These are phyloP conservation scores for Populus davidiana DNA, from an alignment of 345 rosid species.

Conservation along the genomic window DNA sequence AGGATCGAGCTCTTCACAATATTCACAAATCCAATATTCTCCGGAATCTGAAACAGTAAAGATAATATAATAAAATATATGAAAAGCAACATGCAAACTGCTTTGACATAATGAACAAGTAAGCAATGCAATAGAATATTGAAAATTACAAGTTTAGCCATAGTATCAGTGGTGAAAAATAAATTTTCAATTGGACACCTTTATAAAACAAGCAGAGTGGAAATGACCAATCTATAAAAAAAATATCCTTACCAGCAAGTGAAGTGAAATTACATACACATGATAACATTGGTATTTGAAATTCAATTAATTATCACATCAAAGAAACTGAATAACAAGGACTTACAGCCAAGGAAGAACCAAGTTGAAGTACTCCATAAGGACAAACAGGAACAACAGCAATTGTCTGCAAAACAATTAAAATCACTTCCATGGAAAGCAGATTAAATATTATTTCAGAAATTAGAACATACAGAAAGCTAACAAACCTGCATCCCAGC, in stretches of 20 bases:
- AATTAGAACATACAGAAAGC: conserved; percentile 9
- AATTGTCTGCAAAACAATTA: conserved; percentile 54
- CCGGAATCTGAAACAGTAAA: conserved; percentile 62
- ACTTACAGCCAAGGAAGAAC: conserved; percentile 75
- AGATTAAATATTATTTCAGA: not conserved
- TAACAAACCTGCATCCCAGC: conserved; percentile 83
- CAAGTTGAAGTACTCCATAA: conserved; percentile 90
- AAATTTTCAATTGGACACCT: not conserved
- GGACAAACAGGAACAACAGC: conserved; percentile 77
- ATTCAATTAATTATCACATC: not conserved
- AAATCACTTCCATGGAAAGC: conserved; percentile 13
- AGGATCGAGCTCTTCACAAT: conserved; percentile 65
- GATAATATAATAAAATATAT: not conserved
- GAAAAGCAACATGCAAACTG: not conserved
- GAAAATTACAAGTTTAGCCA: not conserved
- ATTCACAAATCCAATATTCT: conserved; percentile 75
- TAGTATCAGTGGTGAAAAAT: not conserved
- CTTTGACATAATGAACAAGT: conserved; percentile 5
- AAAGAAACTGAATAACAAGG: not conserved
- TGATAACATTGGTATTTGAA: not conserved
- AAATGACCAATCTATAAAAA: not conserved
- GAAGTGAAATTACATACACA: not conserved
- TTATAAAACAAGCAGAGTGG: not conserved
- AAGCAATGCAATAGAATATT: not conserved
- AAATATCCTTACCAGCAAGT: not conserved